Conservation (phyloP, 2,329 filamentous ascomycete genomes). For the Zymoseptoria crescenta region DNA sequence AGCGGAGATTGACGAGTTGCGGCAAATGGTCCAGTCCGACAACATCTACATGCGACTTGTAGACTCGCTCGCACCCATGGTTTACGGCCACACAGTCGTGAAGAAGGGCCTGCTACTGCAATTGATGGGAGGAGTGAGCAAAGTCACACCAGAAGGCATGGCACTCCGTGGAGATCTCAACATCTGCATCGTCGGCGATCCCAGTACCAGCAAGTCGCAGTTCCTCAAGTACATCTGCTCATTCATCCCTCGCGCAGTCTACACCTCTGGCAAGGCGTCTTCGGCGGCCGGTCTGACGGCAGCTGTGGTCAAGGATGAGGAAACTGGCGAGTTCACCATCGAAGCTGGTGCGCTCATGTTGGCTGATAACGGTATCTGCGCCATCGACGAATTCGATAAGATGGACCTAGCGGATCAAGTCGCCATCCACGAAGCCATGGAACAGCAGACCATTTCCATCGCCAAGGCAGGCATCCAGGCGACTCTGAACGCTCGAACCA, state of each 20-base stretch:
- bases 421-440: constrained; percentile 99
- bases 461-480: constrained; percentile 98
- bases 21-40: constrained; percentile 87
- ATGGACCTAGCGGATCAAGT: constrained; percentile 98
- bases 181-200: constrained; percentile 95
- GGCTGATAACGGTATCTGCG: constrained; percentile 92
- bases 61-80: constrained; percentile 89
- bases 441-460: constrained; percentile 98
- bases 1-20: constrained; percentile 83
- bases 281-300: constrained; percentile 96
- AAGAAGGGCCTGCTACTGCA: constrained; percentile 95
- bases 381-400: constrained; percentile 99
- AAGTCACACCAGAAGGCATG: constrained; percentile 89
- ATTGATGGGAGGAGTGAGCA: constrained; percentile 90
- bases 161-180: constrained; percentile 94
- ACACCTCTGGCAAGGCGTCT: constrained; percentile 95
- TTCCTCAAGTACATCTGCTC: constrained; percentile 98
- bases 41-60: constrained; percentile 92
- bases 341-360: constrained; percentile 97
- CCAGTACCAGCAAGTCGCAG: constrained; percentile 93
- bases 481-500: constrained; percentile 89
- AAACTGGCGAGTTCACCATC: constrained; percentile 97
- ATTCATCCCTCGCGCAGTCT: constrained; percentile 91
- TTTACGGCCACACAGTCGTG: constrained; percentile 94
- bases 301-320: constrained; percentile 94